Evolutionary conservation across 1,139 yeast genomes (phyloP), one percentile per base, ranked within the genome.

Genomic region (Suhomyces anneliseae): DNA sequence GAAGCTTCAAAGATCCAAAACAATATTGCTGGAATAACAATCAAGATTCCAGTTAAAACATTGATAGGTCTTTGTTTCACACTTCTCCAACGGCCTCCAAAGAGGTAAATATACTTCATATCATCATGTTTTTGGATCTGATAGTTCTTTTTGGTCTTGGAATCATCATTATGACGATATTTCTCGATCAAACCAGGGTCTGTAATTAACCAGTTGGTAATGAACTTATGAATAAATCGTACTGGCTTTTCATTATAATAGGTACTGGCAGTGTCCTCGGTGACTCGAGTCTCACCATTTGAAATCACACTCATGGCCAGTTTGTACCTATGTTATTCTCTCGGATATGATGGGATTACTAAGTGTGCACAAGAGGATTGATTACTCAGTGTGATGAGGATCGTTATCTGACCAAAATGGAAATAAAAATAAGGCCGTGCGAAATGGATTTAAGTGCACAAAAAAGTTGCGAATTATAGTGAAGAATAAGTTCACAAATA

Each of bases 21-120:
- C 19, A 87, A 60, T 1, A 85, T 76, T 1, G 76, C 76, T 0
- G 87, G 82, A 0, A 74, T 54, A 0, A 82, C 42, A 0, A 80
- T 58, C 1, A 68, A 36, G 0, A 64, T 43, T 1, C 71, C 66
- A 0, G 79, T 72, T 43, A 48, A 29, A 8, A 77, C 14, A 41
- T 68, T 65, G 40, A 69, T 54, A 29, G 80, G 77, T 46, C 58
- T 52, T 50, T 71, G 62, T 49, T 69, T 68, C 45, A 72, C 66
- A 1, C 77, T 65, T 34, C 82, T 66, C 40, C 83, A 60, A 36
- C 90, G 64, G 0, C 95, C 95, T 7, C 95, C 95, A 47, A 80
- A 68, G 4, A 85, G 64, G 62, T 78, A 87, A 4, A 79, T 47
- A 40, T 66, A 67, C 36, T 66, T 68, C 39, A 63, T 57, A n/a